Conservation (phyloP, 768 basidiomycete genomes). For the Psilocybe subaeruginosa region DNA sequence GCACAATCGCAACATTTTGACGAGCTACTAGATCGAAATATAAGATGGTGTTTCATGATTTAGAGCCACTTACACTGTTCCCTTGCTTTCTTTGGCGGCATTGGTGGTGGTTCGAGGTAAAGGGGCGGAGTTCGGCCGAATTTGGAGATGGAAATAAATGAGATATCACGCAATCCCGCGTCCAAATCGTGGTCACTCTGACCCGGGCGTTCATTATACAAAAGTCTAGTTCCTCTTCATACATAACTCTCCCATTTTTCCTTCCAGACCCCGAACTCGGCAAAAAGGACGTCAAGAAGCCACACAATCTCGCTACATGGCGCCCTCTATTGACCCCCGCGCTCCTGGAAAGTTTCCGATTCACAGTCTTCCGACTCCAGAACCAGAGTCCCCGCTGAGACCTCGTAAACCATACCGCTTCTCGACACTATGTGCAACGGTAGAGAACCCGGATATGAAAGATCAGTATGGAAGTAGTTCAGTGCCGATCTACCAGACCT, state of each 20-base stretch:
- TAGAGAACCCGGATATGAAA: constrained; percentile 89
- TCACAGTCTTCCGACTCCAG: constrained; percentile 77
- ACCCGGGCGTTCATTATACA: constrained; percentile 5
- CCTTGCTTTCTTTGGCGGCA: constrained; percentile 53
- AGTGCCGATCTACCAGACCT: constrained; percentile 97
- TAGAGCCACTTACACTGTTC: constrained; percentile 44
- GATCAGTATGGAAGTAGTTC: constrained; percentile 95
- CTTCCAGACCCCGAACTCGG: background rate
- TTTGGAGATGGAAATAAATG: constrained; percentile 6
- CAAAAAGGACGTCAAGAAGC: background rate
- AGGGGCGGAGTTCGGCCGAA: constrained; percentile 23
- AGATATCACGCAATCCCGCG: constrained; percentile 33
- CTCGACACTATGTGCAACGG: constrained; percentile 89
- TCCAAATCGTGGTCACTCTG: constrained; percentile 5
- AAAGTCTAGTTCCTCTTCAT: background rate
- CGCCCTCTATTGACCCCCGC: constrained; percentile 41
- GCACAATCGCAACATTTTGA: constrained; percentile 46
- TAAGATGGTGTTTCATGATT: background rate
- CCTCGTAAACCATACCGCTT: constrained; percentile 81
- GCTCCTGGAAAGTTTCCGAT: constrained; percentile 28
- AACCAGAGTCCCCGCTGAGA: constrained; percentile 74
- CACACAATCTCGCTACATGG: constrained; percentile 27
- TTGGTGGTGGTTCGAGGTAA: constrained; percentile 23
- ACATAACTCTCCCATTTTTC: constrained; percentile 2
- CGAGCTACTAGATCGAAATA: constrained; percentile 43